These are phyloP conservation scores for Grammothele lineata DNA, from an alignment of 768 basidiomycete genomes.

Conservation along the genomic window DNA sequence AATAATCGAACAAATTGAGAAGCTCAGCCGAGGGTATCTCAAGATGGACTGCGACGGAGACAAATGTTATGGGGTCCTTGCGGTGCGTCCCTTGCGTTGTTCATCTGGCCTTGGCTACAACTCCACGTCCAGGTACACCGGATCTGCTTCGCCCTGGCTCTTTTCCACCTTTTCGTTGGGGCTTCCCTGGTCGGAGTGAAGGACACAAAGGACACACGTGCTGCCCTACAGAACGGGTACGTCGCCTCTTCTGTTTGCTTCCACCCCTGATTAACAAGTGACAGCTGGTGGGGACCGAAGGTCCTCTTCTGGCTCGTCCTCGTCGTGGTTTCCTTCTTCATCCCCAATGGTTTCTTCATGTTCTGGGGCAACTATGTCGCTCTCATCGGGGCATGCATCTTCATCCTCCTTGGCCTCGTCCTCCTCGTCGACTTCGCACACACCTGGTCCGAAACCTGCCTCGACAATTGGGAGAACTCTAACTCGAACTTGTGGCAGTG, in stretches of 20 bases:
- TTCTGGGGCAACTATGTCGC: conserved; percentile 95
- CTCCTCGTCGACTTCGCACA: conserved; percentile 98
- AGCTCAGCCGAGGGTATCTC: conserved; percentile 94
- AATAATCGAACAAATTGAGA: conserved; percentile 82
- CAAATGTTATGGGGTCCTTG: conserved; percentile 94
- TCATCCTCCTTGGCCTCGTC: conserved; percentile 95
- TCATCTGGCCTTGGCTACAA: background rate
- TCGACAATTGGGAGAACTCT: conserved; percentile 91
- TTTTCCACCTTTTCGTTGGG: conserved; percentile 85
- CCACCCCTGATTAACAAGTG: background rate
- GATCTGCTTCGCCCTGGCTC: conserved; percentile 89
- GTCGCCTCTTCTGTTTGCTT: background rate
- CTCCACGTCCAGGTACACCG: conserved; percentile 68
- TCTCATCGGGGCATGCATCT: conserved; percentile 87
- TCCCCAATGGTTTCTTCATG: conserved; percentile 97
- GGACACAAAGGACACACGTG: conserved; percentile 89
- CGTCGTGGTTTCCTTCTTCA: conserved; percentile 81
- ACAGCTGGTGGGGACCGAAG: conserved; percentile 98
- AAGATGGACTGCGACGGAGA: conserved; percentile 95
- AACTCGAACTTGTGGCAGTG: conserved; percentile 93
- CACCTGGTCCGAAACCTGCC: conserved; percentile 95
- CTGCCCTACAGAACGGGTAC: conserved; percentile 95
- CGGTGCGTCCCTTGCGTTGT: conserved; percentile 49
- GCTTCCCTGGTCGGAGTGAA: conserved; percentile 78
- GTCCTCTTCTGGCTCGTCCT: conserved; percentile 85